Base-by-base conservation (phyloP, 129 eudicot genomes). In the Artemisia argyi region DNA sequence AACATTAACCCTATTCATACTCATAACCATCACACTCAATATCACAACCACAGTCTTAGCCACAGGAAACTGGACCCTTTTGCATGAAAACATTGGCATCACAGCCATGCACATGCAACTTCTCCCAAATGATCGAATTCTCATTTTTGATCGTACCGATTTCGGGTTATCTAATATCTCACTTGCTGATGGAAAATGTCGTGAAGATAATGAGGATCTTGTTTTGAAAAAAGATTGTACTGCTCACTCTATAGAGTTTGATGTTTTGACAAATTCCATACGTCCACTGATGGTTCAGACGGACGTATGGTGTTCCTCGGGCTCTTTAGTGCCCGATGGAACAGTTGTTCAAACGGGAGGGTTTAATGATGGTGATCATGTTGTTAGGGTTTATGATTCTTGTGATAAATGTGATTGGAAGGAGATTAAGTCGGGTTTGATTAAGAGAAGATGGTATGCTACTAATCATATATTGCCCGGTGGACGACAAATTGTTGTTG, bases 101-200 rank as follows among this genome's bases (percentile, higher is more conserved):
- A 79, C 96, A 7, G 89, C 97, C 87, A 92, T 92, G 97, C 97
- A 86, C 97, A 92, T 92, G 97, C 97, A 92, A 61, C 96, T 89
- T 60, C 82, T 92, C n/a, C 72, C 80, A 61, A 85, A 71, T 73
- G 96, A 92, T 75, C 91, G 91, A 5, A 91, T 92, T 5, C 73
- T 89, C 60, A 85, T 92, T 10, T 89, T 65, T 75, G 98, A 92
- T 65, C 86, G 96, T 30, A 92, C 98, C 0, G 96, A 92, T 20
- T 88, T 84, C 71, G 98, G 96, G 7, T 59, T n/a, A 3, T 92
- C 98, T 11, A 92, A 89, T 78, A 71, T 92, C 49, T 83, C 91
- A 1, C 77, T 92, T 12, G 76, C 95, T 3, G 35, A 63, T 62
- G 84, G 83, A 35, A 74, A 74, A 44, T 92, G 98, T 80, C 86